These are phyloP conservation scores for Volvox reticuliferus DNA, from an alignment of 139 green algal species.

Conservation along the genomic window DNA sequence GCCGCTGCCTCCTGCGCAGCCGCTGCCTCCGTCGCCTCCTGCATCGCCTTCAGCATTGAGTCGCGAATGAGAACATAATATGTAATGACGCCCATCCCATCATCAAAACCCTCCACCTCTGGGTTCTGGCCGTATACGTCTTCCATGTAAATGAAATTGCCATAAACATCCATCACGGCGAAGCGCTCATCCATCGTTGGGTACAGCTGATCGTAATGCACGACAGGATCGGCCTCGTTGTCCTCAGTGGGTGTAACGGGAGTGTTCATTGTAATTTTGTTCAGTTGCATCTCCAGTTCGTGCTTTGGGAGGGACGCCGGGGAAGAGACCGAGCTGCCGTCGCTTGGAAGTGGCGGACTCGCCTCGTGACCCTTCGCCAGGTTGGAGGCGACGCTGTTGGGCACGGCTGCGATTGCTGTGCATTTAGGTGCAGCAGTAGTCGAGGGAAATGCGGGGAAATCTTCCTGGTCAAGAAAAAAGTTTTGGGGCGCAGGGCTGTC, in stretches of 20 bases:
- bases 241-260: not conserved
- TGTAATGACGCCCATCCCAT: not conserved
- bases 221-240: not conserved
- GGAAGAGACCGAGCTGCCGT: not conserved
- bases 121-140: slow-evolving; percentile 7
- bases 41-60: not conserved
- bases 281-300: not conserved
- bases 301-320: not conserved
- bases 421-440: not conserved
- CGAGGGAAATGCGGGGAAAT: slow-evolving; percentile 19
- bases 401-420: not conserved
- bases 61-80: slow-evolving; percentile 6
- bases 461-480: not conserved
- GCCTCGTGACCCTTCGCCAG: no score
- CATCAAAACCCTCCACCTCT: not conserved
- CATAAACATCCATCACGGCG: not conserved
- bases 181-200: not conserved
- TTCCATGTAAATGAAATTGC: slow-evolving; percentile 5
- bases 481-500: not conserved
- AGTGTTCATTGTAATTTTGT: not conserved
- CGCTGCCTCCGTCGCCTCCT: not conserved
- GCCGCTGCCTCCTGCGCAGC: no score
- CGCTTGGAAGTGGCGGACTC: not conserved
- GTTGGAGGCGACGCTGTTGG: not conserved
- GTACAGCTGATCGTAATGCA: not conserved